A percentile compares a stretch with the other conserved stretches of the same genome.
Conservation (phyloP, 2,329 filamentous ascomycete genomes). For the Fusarium pininemorale region DNA sequence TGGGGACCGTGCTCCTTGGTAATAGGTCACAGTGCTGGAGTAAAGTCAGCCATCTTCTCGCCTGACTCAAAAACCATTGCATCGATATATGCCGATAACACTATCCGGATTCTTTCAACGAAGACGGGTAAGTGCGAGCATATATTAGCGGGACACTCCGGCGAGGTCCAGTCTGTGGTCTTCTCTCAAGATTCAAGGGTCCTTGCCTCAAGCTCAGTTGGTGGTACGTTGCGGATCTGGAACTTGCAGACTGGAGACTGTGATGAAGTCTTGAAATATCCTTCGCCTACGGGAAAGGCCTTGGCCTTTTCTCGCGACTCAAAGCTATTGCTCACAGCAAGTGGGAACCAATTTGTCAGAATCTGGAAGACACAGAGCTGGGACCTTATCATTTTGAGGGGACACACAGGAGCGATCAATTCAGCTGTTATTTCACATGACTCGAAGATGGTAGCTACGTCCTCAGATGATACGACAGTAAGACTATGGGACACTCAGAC, state of each 20-base stretch:
- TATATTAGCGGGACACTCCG: background rate
- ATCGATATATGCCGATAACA: accelerated
- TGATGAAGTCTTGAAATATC: background rate
- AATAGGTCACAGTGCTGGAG: background rate
- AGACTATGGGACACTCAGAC: background rate
- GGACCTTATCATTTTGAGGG: accelerated
- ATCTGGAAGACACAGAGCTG: background rate
- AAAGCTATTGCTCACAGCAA: accelerated
- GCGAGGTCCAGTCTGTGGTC: accelerated
- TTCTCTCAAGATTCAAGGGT: accelerated
- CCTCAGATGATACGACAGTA: background rate
- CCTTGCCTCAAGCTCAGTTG: background rate
- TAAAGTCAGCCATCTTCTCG: background rate
- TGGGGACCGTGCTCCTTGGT: background rate
- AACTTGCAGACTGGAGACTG: background rate
- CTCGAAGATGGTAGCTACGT: accelerated
- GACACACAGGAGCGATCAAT: background rate
- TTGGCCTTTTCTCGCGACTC: background rate
- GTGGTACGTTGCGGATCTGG: background rate
- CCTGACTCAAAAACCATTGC: background rate
- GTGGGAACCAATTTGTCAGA: background rate
- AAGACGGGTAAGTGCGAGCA: background rate
- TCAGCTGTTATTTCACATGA: background rate
- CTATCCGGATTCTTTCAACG: background rate
- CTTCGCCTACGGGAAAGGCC: accelerated